A percentile compares a stretch with the other conserved stretches of the same genome.
These are phyloP conservation scores for Phytophthora pisi DNA, from an alignment of 352 stramenopile species.

Conservation along the genomic window DNA sequence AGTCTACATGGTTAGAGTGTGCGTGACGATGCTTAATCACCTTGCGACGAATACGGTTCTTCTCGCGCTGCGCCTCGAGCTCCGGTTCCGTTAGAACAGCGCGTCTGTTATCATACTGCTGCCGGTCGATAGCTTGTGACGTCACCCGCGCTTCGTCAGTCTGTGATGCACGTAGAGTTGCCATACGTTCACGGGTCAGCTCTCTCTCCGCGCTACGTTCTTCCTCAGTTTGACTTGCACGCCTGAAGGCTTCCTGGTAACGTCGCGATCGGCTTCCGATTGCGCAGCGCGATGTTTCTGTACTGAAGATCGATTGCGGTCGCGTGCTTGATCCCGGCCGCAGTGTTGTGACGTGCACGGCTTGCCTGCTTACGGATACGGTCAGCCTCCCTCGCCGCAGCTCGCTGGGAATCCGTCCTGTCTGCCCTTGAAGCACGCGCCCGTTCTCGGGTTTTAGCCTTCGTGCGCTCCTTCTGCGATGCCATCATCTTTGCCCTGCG, in stretches of 20 bases:
- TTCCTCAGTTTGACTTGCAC: too few species aligned
- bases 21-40: neutral
- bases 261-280: too few species aligned
- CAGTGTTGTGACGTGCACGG: neutral
- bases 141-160: neutral
- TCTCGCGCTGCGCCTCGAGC: neutral
- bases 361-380: neutral
- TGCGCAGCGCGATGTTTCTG: too few species aligned
- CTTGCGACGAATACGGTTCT: neutral
- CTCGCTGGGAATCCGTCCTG: neutral
- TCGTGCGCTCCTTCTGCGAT: neutral
- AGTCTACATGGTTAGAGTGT: neutral
- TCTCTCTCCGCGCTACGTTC: too few species aligned
- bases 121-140: neutral
- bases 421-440: neutral
- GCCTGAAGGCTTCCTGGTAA: too few species aligned
- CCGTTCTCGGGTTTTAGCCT: neutral
- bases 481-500: neutral
- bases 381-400: neutral
- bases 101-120: neutral
- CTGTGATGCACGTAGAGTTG: neutral
- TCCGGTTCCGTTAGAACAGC: neutral
- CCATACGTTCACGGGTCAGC: too few species aligned
- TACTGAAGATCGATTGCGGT: too few species aligned
- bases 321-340: too few species aligned